Base-by-base conservation (phyloP, 2,329 filamentous ascomycete species). In the Penicillium sp. region DNA sequence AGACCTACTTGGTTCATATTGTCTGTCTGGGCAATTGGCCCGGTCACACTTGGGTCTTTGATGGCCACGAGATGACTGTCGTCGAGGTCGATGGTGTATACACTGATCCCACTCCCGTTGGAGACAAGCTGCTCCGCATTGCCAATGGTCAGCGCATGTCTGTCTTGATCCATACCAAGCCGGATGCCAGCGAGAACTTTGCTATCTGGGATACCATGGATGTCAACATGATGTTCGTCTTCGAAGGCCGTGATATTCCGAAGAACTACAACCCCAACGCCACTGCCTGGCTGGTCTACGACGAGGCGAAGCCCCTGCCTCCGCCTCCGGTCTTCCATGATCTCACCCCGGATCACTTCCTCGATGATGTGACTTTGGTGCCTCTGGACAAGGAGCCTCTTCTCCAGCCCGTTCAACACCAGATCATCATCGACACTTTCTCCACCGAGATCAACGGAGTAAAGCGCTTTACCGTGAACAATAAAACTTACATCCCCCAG, bases 21-120 rank as follows among this genome's bases (percentile, higher is more conserved):
- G 73, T 88, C 56, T 89, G 88, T 57, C 79, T 88, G 16, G 85
- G 82, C 11, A 86, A 85, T 13, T 89, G 88, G 68, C 71, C 73
- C 1, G 71, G 70, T 9, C 74, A 77, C 50, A 71, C 72, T 42
- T 69, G 78, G 47, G 68, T 66, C 35, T 66, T 77, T 24, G 73
- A 76, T 49, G 66, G 62, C 18, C 69, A 71, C 49, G 58, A 65
- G 36, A 64, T 71, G 57, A 67, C 58, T 1, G 62, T 71, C 4
- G 64, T 70, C 6, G 66, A 68, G 40, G 56, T 69, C 1, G 68
- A 70, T 40, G 68, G 68, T 6, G 50, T 65, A 8, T 69, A 61
- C 35, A 55, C 57, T 1, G 61, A 68, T 4, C 62, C 66, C 0
- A 56, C 59, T 20, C 36, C 52, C 0, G 69, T 75, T 1, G 75